A percentile compares a stretch with the other conserved stretches of the same genome.
phyloP scores from a whole-genome alignment of 306 rosid genomes.

The Sesbania bispinosa region DNA sequence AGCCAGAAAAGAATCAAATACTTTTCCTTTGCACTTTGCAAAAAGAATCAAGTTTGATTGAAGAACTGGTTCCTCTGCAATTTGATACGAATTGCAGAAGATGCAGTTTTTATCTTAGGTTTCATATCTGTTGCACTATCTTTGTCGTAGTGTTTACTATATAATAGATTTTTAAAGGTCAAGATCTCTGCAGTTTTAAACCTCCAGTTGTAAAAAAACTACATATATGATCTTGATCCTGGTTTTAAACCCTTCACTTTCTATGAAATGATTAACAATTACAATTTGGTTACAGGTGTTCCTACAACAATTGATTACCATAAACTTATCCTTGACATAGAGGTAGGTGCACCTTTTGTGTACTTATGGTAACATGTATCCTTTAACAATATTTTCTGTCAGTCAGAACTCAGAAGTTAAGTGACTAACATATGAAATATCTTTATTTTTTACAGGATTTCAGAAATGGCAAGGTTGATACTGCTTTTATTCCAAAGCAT shows the following conservation, averaged over 20 bases:
- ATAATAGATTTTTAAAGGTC: not conserved
- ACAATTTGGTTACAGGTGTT: constrained; percentile 56
- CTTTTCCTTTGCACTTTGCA: constrained; percentile 10
- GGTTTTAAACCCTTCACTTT: constrained; percentile 8
- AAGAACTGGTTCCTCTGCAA: not conserved
- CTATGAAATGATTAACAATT: not conserved
- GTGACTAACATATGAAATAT: constrained; percentile 12
- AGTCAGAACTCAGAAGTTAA: not conserved
- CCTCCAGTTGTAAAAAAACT: not conserved
- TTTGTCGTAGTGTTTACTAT: not conserved
- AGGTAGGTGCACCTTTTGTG: constrained; percentile 43
- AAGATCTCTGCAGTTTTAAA: not conserved
- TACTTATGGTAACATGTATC: not conserved
- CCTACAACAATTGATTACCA: constrained; percentile 99
- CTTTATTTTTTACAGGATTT: constrained; percentile 59
- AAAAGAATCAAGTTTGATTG: not conserved
- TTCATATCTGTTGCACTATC: not conserved
- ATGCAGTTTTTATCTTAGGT: not conserved
- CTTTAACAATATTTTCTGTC: constrained; percentile 14
- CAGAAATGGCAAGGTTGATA: constrained; percentile 84
- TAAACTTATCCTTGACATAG: constrained; percentile 89
- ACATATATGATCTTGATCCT: constrained; percentile 1
- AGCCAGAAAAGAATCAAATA: not conserved
- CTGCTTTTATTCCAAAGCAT: constrained; percentile 94
- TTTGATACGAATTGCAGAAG: constrained; percentile 11